Evolutionary conservation across 352 stramenopile species (phyloP), one percentile per base, ranked within the genome.

Genomic region (Hyaloperonospora arabidopsidis): DNA sequence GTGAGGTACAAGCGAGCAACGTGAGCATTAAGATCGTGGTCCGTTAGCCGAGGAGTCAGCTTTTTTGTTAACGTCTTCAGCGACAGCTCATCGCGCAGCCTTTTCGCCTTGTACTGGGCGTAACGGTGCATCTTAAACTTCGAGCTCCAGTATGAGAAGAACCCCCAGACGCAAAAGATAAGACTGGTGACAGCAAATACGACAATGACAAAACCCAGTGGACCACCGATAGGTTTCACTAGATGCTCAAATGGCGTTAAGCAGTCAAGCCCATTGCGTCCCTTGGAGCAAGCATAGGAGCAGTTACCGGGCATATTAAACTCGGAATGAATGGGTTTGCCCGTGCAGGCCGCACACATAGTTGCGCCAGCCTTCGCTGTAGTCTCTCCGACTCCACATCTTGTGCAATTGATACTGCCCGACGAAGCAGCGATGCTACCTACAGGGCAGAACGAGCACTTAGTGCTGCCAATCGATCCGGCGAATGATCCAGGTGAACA

Each of bases 251-350:
- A 93, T 1, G 84, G 84, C 1, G 84, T 93, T 36, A 92, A 63
- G 49, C 84, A 93, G 52, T 90, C 76, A 0, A 90, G 61, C 5
- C 80, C 84, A 29, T 75, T 89, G 6, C 79, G 77, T 0, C 84
- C 84, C 54, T 90, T 91, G 28, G 78, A 78, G 39, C 84, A 93
- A 1, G 76, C 79, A 49, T 93, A 93, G 10, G 75, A 84, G 52
- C 84, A 93, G 32, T 87, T 87, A 11, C 84, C 84, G 3, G 45
- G 71, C 44, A 90, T 72, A 23, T 93, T 92, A 60, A 89, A 93
- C 34, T 68, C 55, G 2, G 84, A 76, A 51, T 92, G 77, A 5
- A 67, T 61, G 2, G 84, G 84, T 45, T 90, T 93, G 41, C 64
- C 57, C 14, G 61, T 69, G 54, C 84, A 93, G 29, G 23, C 25